phyloP scores from a whole-genome alignment of 2,329 filamentous ascomycete genomes.

The Ascochyta rabiei region DNA sequence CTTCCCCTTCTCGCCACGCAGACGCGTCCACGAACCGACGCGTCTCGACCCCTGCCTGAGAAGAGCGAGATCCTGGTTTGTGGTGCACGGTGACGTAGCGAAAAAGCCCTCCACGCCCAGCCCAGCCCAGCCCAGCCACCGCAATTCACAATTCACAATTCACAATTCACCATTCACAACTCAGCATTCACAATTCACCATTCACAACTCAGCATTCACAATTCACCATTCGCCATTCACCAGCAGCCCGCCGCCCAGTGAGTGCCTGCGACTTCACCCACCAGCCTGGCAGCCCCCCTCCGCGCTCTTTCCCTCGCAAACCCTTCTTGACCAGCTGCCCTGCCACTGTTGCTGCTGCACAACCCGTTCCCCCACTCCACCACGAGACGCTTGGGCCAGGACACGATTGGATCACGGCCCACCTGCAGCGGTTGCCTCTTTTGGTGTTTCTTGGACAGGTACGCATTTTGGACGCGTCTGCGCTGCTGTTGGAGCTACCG shows the following conservation, averaged over 20 bases:
- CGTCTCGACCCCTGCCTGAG: constrained; percentile 14
- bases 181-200: no score
- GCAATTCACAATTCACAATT: no score
- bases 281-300: constrained; percentile 10
- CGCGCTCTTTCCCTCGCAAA: constrained; percentile 3
- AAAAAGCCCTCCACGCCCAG: constrained; percentile 15
- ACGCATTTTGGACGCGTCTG: constrained; percentile 6
- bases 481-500: neutral
- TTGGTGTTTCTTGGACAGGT: constrained; percentile 19
- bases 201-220: no score
- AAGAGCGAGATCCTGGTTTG: constrained; percentile 13
- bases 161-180: no score
- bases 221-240: no score
- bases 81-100: constrained; percentile 15
- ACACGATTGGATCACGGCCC: constrained; percentile 7
- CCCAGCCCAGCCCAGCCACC: constrained; percentile 13
- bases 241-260: constrained; percentile 8
- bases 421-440: neutral
- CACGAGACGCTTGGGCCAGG: constrained; percentile 10
- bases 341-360: constrained; percentile 7
- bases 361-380: constrained; percentile 4
- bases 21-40: constrained; percentile 10
- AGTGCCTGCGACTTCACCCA: constrained; percentile 4
- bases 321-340: constrained; percentile 8
- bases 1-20: neutral